Percentiles rank a stretch among this genome's conserved stretches.
Conservation (phyloP, 352 stramenopile species). For the Phytophthora litchii region DNA sequence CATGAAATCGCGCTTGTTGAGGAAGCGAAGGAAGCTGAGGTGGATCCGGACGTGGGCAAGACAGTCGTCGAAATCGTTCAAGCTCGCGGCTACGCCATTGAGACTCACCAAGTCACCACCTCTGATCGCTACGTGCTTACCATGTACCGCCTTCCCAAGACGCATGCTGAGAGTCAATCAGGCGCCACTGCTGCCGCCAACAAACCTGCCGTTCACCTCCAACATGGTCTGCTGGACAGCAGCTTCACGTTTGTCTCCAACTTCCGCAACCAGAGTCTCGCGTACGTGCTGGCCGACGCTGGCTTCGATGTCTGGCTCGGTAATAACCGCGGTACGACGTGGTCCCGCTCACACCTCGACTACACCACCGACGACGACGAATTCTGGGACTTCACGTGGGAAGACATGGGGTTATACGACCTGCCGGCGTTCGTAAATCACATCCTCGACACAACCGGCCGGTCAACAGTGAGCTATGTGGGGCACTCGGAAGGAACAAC, state of each 20-base stretch:
- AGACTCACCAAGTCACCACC: conserved; percentile 17
- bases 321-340: conserved; percentile 68
- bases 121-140: conserved; percentile 16
- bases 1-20: conserved; percentile 6
- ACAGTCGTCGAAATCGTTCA: conserved; percentile 36
- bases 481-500: conserved; percentile 47
- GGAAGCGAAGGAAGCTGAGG: conserved; percentile 2
- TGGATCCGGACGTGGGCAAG: conserved; percentile 17
- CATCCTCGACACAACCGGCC: conserved; percentile 42
- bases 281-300: conserved; percentile 55
- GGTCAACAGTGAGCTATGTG: conserved; percentile 53
- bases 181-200: conserved; percentile 23
- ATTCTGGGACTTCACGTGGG: conserved; percentile 68
- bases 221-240: conserved; percentile 62
- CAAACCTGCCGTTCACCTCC: conserved; percentile 58
- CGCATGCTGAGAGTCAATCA: conserved; percentile 14
- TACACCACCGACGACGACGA: conserved; percentile 43
- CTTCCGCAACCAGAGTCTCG: conserved; percentile 58
- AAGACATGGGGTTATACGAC: conserved; percentile 60
- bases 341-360: conserved; percentile 36
- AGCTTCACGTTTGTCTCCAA: conserved; percentile 65
- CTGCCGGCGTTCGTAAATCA: conserved; percentile 45
- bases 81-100: conserved; percentile 46
- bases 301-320: conserved; percentile 69
- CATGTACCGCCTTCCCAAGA: conserved; percentile 18